Evolutionary conservation across 2,329 filamentous ascomycete species (phyloP).

Genomic region (Aspergillus tanneri): DNA sequence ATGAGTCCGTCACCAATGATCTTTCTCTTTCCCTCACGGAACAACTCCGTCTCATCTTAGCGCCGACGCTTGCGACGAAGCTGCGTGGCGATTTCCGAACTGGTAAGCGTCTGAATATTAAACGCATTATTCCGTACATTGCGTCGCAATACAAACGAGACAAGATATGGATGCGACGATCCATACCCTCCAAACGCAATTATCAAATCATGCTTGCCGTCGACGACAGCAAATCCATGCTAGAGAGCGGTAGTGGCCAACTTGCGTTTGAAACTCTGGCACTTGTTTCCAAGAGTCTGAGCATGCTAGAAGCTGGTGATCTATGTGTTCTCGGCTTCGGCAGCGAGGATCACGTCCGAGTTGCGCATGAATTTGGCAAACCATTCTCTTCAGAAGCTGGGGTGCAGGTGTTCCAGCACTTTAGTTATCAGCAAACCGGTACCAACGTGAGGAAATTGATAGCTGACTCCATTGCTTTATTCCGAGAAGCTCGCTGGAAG

Average conservation of each 20-base stretch:
- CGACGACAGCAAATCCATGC: conserved; percentile 94
- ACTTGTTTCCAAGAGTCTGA: conserved; percentile 80
- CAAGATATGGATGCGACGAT: conserved; percentile 99
- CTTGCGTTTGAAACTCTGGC: conserved; percentile 93
- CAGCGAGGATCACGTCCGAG: conserved; percentile 65
- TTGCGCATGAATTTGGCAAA: conserved; percentile 80
- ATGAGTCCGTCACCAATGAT: conserved; percentile 79
- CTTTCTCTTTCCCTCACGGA: conserved; percentile 88
- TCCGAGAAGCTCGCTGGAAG: conserved; percentile 71
- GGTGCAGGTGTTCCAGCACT: conserved; percentile 77
- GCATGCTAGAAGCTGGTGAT: conserved; percentile 92
- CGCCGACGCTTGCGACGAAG: conserved; percentile 91
- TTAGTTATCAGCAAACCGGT: conserved; percentile 79
- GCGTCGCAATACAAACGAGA: conserved; percentile 97
- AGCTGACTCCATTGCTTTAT: conserved; percentile 72
- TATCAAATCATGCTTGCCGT: conserved; percentile 98
- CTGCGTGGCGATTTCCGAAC: conserved; percentile 96
- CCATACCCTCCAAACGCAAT: conserved; percentile 84
- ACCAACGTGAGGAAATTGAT: conserved; percentile 84
- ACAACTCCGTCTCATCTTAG: conserved; percentile 91
- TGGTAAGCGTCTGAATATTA: conserved; percentile 97
- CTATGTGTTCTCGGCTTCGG: conserved; percentile 92
- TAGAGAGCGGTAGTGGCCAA: conserved; percentile 70
- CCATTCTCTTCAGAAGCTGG: conserved; percentile 81
- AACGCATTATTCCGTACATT: conserved; percentile 98